Percentiles rank a stretch among this genome's conserved stretches.
phyloP scores from a whole-genome alignment of 73 alveolate genomes.

The Diophrys appendiculata region DNA sequence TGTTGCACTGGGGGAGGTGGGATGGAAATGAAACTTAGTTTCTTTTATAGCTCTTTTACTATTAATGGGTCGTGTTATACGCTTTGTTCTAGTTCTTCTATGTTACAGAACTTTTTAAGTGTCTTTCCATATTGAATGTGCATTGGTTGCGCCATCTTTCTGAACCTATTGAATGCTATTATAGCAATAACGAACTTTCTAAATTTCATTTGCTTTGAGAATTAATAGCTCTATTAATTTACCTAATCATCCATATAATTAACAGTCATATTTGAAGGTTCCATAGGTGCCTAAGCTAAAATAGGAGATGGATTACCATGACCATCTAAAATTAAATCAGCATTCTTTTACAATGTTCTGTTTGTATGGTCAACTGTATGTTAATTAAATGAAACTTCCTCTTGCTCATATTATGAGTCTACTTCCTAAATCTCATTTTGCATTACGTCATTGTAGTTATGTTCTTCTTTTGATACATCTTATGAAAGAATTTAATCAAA shows the following conservation, averaged over 20 bases:
- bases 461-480: background rate
- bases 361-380: background rate
- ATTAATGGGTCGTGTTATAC: background rate
- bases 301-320: background rate
- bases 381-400: background rate
- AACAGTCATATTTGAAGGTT: no score
- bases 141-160: background rate
- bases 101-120: background rate
- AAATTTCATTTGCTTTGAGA: background rate
- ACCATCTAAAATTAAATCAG: no score
- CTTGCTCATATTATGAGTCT: background rate
- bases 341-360: no score
- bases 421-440: background rate
- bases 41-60: background rate
- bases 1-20: background rate
- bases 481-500: no score
- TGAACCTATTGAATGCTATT: conserved; percentile 5
- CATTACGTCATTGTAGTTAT: background rate
- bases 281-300: background rate
- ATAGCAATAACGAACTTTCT: conserved; percentile 9
- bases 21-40: background rate
- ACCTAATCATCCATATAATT: no score
- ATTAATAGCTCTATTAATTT: background rate
- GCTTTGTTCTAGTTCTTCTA: background rate
- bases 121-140: background rate